Base-by-base conservation (phyloP, 2,329 filamentous ascomycete species). In the Paracamarosporium sp. region DNA sequence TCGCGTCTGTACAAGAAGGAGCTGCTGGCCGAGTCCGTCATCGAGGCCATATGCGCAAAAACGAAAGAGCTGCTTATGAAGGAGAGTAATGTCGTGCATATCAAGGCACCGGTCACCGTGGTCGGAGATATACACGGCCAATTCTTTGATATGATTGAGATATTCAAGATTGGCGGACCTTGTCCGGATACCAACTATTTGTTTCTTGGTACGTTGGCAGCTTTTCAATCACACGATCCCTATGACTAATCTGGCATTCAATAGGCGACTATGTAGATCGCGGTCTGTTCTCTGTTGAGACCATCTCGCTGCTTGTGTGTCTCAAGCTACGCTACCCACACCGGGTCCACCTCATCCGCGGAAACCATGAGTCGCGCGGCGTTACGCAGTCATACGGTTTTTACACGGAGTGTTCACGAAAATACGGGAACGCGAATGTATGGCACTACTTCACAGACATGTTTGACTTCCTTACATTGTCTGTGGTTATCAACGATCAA, bases 381-480 rank as follows among this genome's bases (percentile, higher is more conserved):
- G 95, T 99, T 53, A 99, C 95, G 11, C 95, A 99, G 79, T 98
- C 94, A 27, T 99, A 99, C 79, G 95, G 95, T 56, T 99, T 99
- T 81, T 99, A 99, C 76, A 98, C 95, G 22, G 95, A 99, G 76
- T 99, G 95, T 79, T 93, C 91, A 20, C 90, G 95, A 67, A 99
- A 99, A 80, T 99, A 99, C 79, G 95, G 95, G 75, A 98, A 97
- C 74, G 93, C 95, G 63, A 97, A 95, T 70, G 95, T 99, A 22
- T 99, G 95, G 95, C 95, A 99, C 79, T 95, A 98, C 78, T 99
- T 99, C 76, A 99, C 95, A 65, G 95, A 99, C 80, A 98, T 99
- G 93, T 99, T 99, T 79, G 95, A 99, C 80, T 99, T 96, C 78
- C 84, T 99, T 63, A 98, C 94, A 7, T 83, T 99, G 56, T 96